Conservation (phyloP, 768 basidiomycete species). For the Rhodotorula paludigena region DNA sequence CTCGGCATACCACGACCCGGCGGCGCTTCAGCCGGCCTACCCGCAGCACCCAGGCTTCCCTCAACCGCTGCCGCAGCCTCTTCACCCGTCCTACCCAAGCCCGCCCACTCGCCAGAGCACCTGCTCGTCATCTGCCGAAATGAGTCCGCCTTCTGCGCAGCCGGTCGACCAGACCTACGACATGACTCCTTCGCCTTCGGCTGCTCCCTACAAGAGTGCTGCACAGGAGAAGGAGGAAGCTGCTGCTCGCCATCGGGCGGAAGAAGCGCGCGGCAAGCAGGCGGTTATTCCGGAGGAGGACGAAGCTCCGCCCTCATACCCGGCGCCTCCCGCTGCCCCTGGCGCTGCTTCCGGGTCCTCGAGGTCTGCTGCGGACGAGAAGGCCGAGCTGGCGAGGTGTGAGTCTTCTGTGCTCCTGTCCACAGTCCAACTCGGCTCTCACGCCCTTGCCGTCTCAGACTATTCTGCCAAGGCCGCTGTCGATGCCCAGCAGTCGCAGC, state of each 20-base stretch:
- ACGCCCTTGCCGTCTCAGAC: background rate
- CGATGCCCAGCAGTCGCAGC: background rate
- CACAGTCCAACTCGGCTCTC: background rate
- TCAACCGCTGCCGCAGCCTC: background rate
- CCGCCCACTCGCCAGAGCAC: background rate
- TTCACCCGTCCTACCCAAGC: background rate
- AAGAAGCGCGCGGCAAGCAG: background rate
- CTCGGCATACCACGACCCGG: background rate
- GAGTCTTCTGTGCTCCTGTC: background rate
- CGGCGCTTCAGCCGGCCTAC: background rate
- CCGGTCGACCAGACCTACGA: background rate
- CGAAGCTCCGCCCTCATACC: constrained; percentile 25
- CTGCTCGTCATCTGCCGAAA: background rate
- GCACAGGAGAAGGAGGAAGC: constrained; percentile 29
- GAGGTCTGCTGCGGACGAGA: constrained; percentile 20
- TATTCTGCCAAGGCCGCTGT: constrained; percentile 24
- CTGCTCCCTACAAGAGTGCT: constrained; percentile 11
- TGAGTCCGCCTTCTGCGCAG: background rate
- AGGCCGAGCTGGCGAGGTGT: constrained; percentile 21
- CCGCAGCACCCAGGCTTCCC: background rate
- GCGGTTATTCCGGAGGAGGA: background rate
- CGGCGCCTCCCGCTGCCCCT: background rate
- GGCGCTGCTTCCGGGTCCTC: background rate
- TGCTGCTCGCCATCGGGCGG: background rate
- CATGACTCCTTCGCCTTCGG: background rate